Percentiles rank a stretch among this genome's conserved stretches.
Evolutionary conservation across 306 rosid species (phyloP).

Genomic region (Cyclanthera cordifolia): DNA sequence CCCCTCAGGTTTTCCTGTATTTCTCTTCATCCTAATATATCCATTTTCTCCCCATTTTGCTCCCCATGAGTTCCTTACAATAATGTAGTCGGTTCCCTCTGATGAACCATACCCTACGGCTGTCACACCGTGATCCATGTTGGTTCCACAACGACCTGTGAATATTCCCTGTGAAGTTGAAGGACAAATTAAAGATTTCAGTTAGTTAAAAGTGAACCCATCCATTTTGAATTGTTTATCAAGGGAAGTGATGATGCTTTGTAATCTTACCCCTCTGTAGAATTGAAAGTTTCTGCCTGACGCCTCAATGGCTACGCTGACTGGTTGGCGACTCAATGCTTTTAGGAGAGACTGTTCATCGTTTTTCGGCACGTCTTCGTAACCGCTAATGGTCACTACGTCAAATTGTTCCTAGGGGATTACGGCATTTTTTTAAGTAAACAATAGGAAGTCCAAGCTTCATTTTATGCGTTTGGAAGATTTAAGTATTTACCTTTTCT

Average conservation of each 20-base stretch:
- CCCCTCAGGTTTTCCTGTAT: conserved; percentile 63
- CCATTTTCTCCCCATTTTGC: conserved; percentile 94
- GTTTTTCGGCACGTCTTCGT: conserved; percentile 70
- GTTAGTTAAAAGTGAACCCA: neutral
- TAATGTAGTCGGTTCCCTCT: conserved; percentile 63
- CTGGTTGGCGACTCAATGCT: conserved; percentile 84
- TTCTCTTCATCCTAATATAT: conserved; percentile 63
- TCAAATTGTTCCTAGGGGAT: conserved; percentile 40
- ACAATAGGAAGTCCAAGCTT: neutral
- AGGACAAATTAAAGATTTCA: neutral
- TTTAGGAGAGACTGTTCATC: conserved; percentile 67
- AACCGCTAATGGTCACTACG: conserved; percentile 62
- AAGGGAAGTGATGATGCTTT: neutral
- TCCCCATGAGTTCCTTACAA: conserved; percentile 84
- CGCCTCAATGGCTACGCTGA: conserved; percentile 84
- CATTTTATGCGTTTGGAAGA: neutral
- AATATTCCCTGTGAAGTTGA: conserved; percentile 57
- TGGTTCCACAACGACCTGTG: conserved; percentile 65
- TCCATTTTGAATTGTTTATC: neutral
- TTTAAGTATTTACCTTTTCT: conserved; percentile 39
- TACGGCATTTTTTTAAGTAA: neutral
- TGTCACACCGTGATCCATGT: conserved; percentile 82
- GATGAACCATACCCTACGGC: conserved; percentile 81
- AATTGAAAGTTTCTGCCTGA: conserved; percentile 81
- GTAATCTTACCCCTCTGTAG: conserved; percentile 57